A percentile compares a stretch with the other conserved stretches of the same genome.
These are phyloP conservation scores for Jaenimonas drosophilae DNA, from an alignment of 208 protist species.

Conservation along the genomic window DNA sequence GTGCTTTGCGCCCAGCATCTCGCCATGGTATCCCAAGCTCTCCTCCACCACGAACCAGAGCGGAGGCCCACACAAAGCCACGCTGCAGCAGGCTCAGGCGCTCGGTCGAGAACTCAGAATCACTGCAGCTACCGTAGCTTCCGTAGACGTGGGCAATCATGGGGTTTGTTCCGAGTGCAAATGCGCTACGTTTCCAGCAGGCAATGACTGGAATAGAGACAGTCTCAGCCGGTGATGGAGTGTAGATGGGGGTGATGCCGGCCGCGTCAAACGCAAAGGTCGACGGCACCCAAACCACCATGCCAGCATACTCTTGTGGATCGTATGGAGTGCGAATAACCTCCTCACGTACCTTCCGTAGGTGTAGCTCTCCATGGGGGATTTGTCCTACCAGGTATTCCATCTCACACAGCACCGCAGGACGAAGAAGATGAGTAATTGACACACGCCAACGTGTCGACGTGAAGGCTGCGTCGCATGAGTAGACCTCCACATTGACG, in stretches of 20 bases:
- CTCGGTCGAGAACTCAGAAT: conserved; percentile 39
- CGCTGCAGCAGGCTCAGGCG: conserved; percentile 63
- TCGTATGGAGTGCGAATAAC: conserved; percentile 24
- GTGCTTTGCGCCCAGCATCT: conserved; percentile 34
- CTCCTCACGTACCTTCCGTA: conserved; percentile 16
- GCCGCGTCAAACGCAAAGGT: conserved; percentile 19
- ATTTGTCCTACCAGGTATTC: not conserved
- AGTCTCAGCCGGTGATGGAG: conserved; percentile 3
- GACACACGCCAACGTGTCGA: conserved; percentile 11
- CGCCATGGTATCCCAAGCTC: conserved; percentile 75
- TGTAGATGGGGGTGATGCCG: conserved; percentile 6
- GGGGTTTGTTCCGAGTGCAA: conserved; percentile 10
- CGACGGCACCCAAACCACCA: conserved; percentile 55
- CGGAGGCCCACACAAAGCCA: conserved; percentile 66
- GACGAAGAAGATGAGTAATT: conserved; percentile 19
- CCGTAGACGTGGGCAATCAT: conserved; percentile 68
- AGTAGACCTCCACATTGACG: not conserved
- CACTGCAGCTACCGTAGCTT: conserved; percentile 54
- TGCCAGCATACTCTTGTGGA: conserved; percentile 26
- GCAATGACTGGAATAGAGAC: conserved; percentile 35
- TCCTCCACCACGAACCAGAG: conserved; percentile 78
- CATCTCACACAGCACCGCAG: conserved; percentile 8
- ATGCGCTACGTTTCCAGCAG: conserved; percentile 13
- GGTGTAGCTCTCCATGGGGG: conserved; percentile 2
- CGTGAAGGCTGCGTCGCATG: conserved; percentile 7